phyloP scores from a whole-genome alignment of 2,329 filamentous ascomycete species.

The Dactylonectria estremocensis region DNA sequence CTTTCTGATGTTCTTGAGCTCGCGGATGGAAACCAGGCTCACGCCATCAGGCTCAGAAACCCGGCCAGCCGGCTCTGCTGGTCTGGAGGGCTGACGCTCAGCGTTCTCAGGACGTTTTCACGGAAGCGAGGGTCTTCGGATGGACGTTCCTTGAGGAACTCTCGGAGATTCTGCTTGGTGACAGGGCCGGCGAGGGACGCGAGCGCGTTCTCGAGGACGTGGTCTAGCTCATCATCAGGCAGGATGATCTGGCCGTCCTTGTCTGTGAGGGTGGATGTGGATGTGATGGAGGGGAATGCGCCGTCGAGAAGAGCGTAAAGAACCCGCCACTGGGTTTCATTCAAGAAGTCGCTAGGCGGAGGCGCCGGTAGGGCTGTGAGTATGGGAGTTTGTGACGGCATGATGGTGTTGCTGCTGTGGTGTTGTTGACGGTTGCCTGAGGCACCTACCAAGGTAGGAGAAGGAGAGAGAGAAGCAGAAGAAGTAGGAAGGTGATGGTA shows the following conservation, averaged over 20 bases:
- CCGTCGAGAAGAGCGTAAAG: slow-evolving; percentile 70
- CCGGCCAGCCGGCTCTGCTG: slow-evolving; percentile 56
- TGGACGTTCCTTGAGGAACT: slow-evolving; percentile 68
- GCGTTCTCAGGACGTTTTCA: slow-evolving; percentile 61
- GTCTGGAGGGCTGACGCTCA: slow-evolving; percentile 55
- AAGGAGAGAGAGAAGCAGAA: slow-evolving; percentile 27
- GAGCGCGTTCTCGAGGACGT: slow-evolving; percentile 58
- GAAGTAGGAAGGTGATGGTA: background rate
- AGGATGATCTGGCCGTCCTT: slow-evolving; percentile 61
- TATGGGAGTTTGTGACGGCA: slow-evolving; percentile 40
- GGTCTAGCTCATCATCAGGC: slow-evolving; percentile 65
- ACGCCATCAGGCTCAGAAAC: slow-evolving; percentile 61
- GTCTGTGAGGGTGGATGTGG: slow-evolving; percentile 57
- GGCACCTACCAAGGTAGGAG: too few species aligned
- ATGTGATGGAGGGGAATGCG: slow-evolving; percentile 72
- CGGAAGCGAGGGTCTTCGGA: slow-evolving; percentile 68
- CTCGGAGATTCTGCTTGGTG: slow-evolving; percentile 61
- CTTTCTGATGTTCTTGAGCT: background rate
- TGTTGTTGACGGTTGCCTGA: background rate
- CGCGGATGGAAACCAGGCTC: slow-evolving; percentile 46
- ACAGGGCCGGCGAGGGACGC: slow-evolving; percentile 56
- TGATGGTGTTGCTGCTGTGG: slow-evolving; percentile 24
- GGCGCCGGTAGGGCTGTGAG: slow-evolving; percentile 46
- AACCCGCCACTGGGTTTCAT: slow-evolving; percentile 67
- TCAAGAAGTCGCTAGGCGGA: slow-evolving; percentile 58